These are phyloP conservation scores for Collybiopsis luxurians DNA, from an alignment of 768 basidiomycete genomes.

Conservation along the genomic window DNA sequence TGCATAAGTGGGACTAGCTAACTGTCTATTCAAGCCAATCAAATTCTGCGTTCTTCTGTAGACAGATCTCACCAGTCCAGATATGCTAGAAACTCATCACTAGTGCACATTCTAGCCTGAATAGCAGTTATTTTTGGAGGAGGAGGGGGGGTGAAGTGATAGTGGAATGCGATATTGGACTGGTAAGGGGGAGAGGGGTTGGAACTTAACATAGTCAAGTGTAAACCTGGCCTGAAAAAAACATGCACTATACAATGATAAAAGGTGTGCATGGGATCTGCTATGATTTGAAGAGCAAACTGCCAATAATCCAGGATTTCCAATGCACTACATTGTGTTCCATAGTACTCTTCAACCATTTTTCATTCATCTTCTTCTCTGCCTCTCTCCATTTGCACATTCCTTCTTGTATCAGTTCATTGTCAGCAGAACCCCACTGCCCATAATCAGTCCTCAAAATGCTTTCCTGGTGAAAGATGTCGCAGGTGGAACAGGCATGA, in stretches of 20 bases:
- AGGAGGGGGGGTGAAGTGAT: neutral
- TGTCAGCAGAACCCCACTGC: neutral
- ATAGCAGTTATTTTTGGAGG: neutral
- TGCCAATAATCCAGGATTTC: slow-evolving; percentile 34
- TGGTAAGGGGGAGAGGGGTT: neutral
- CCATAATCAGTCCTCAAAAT: neutral
- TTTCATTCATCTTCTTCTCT: slow-evolving; percentile 5
- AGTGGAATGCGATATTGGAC: neutral
- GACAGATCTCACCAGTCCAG: slow-evolving; percentile 3
- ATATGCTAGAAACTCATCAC: neutral
- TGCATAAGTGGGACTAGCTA: no score
- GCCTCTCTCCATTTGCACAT: slow-evolving; percentile 19
- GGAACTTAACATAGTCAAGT: neutral
- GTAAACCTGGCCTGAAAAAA: neutral
- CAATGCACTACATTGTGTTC: slow-evolving; percentile 24
- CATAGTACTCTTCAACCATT: slow-evolving; percentile 16
- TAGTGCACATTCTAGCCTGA: neutral
- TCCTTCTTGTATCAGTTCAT: neutral
- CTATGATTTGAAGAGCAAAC: slow-evolving; percentile 23
- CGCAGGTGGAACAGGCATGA: neutral
- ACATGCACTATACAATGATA: neutral
- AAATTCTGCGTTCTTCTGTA: no score
- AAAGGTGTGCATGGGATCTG: slow-evolving; percentile 34
- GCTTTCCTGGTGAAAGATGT: neutral
- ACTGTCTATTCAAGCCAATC: no score